These are phyloP conservation scores for Keqinozyma sinolaborantium DNA, from an alignment of 1,139 yeast genomes.

Conservation along the genomic window DNA sequence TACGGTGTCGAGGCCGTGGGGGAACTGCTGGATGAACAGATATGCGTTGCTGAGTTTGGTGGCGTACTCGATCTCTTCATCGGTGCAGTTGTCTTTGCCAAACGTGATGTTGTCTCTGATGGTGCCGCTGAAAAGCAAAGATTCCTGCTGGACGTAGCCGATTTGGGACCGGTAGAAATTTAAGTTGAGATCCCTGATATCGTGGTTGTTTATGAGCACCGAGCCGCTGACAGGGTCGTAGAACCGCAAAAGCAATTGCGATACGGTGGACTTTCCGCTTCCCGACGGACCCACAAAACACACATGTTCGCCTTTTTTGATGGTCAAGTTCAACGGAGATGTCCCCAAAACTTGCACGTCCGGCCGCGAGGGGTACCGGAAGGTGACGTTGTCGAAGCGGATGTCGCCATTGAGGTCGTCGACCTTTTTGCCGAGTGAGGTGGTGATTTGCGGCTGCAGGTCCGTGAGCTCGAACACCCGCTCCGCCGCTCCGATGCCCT, in stretches of 20 bases:
- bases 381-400: slow-evolving; percentile 61
- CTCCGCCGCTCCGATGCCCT: slow-evolving; percentile 95
- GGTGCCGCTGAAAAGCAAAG: slow-evolving; percentile 87
- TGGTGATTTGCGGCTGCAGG: slow-evolving; percentile 63
- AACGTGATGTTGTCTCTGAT: slow-evolving; percentile 82
- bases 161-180: slow-evolving; percentile 69
- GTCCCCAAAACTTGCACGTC: slow-evolving; percentile 64
- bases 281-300: slow-evolving; percentile 98
- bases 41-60: slow-evolving; percentile 76
- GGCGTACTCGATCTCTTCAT: slow-evolving; percentile 67
- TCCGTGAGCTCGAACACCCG: slow-evolving; percentile 86
- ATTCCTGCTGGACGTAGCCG: slow-evolving; percentile 94
- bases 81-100: slow-evolving; percentile 54
- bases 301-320: slow-evolving; percentile 81
- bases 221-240: slow-evolving; percentile 73
- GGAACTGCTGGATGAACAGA: slow-evolving; percentile 70
- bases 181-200: slow-evolving; percentile 64
- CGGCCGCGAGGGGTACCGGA: slow-evolving; percentile 86
- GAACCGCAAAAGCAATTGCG: slow-evolving; percentile 73
- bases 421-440: slow-evolving; percentile 54
- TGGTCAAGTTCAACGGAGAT: slow-evolving; percentile 50
- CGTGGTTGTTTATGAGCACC: slow-evolving; percentile 66
- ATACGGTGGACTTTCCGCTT: slow-evolving; percentile 88
- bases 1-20: slow-evolving; percentile 76
- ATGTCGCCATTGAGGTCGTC: slow-evolving; percentile 40